Base-by-base conservation (phyloP, 1,284 basidiomycete genomes). In the Apiotrichum gamsii region DNA sequence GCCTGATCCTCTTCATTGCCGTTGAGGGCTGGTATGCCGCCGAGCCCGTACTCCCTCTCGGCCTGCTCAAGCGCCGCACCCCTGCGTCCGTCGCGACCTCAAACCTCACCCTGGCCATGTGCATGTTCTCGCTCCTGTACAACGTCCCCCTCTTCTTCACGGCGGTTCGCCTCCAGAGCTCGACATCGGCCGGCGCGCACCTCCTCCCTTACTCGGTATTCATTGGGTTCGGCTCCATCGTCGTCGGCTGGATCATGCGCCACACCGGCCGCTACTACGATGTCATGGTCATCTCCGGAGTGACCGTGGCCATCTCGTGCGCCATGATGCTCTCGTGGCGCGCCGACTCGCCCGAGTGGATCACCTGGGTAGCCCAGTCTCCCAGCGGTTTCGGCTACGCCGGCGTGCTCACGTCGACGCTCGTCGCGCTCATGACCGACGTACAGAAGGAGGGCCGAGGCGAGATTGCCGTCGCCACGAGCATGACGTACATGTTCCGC, bases 91-190 rank as follows among this genome's bases (percentile, higher is more conserved):
- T 91, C 18, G 85, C 85, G 2, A 52, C 90, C 48, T 79, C 81
- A 37, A 91, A 90, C 70, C 79, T 95, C 54, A 67, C 62, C 41
- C 64, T 71, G 47, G 63, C 62, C 14, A 80, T 84, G 69, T 78
- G 81, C 28, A 82, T 85, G 34, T 91, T 88, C 68, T 87, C 87
- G 1, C 82, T 85, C 78, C 75, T 91, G 29, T 93, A 91, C 72
- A 90, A 89, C 65, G 76, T 87, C 21, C 89, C 89, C n/a, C 70
- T 91, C 67, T 91, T 88, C 74, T 93, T 90, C 62, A 83, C 86
- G 51, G 83, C 88, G n/a, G 90, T 91, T 39, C 80, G 80, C 57
- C 74, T 88, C 43, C 75, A 80, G 54, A 80, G 82, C n/a, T 80
- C 90, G 13, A 80, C 83, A 30, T 74, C 78, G 50, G 79, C 88